Evolutionary conservation across 495 filamentous ascomycete species (phyloP), one percentile per base, ranked within the genome.

Genomic region (Podospora pseudoanserina): DNA sequence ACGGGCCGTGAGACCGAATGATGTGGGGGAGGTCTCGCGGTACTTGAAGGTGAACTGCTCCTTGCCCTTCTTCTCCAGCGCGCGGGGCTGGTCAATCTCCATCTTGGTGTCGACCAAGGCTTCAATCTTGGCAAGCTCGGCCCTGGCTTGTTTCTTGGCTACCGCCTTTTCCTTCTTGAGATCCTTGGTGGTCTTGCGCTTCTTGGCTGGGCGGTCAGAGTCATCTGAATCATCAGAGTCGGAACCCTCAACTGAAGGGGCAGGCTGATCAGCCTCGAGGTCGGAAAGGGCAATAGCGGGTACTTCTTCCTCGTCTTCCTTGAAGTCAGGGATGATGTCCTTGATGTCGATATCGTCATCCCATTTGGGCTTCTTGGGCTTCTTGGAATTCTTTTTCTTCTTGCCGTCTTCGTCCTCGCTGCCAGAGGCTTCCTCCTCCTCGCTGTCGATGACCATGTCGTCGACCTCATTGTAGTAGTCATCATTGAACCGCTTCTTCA

Each of bases 291-390:
- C 64, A 63, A 74, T 67, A 54, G 68, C 62, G 39, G 73, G 65
- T 26, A 78, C 68, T 2, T 77, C 71, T 20, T 75, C 85, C n/a
- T 84, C 83, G 23, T 82, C 81, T 34, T 88, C 88, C 16, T 91
- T 86, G 73, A 96, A 97, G 67, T 95, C 92, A 2, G 93, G 93
- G 54, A 97, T 79, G 32, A 99, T 79, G 76, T 99, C 94, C 30
- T 88, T 90, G 80, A 98, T 97, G 73, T 97, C 93, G 73, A 98
- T 97, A 73, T 99, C 95, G 71, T 97, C 92, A 67, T 96, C 91
- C 92, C 93, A 99, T 65, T 88, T 91, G 20, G 95, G 95, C 83
- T 99, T 99, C 83, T 92, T 95, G 19, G 86, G 79, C 67, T 86
- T 88, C 68, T 86, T 88, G 70, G 84, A 86, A 69, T 80, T 82